Evolutionary conservation across 1,284 basidiomycete species (phyloP), one percentile per base, ranked within the genome.

Genomic region (Anthracocystis walkeri): DNA sequence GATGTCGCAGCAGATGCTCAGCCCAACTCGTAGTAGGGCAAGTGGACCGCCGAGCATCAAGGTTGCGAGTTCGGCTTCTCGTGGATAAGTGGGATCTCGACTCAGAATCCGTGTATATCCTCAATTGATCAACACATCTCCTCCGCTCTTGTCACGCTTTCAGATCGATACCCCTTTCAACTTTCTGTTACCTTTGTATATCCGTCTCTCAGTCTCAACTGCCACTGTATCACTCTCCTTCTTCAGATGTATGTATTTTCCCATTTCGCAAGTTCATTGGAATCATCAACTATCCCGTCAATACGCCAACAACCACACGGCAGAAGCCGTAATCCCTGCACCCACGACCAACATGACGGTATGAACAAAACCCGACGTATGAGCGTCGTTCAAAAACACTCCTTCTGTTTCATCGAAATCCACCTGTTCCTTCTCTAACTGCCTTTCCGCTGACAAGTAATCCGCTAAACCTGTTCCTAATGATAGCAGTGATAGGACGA

Each of bases 381-480:
- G 72, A 7, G 46, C 71, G 29, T 74, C 66, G 49, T 75, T 75
- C 18, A 70, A 38, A 44, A 70, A 75, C 7, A 65, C 57, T 20
- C 71, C 71, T 54, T 74, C 71, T 27, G 65, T 74, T 11, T 74
- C 71, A 46, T 74, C 71, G 33, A 74, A 74, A 18, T 74, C 66
- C 4, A 74, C 71, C 50, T 68, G 60, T 53, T 74, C 71, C 59
- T 61, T 61, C 23, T 74, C 71, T 2, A 75, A 35, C 29, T 70
- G 48, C 8, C 64, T 53, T 35, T 69, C 64, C 0, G 72, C 72
- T 0, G 35, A 40, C 4, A 75, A 23, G 18, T 75, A 75, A 25
- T 75, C 72, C 1, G 42, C 60, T 0, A 70, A 21, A 0, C 72
- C 72, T 1, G 72, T 70, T 0, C n/a, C 60, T 0, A 75, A 20